A percentile compares a stretch with the other conserved stretches of the same genome.
Evolutionary conservation across 73 alveolate genomes (phyloP).

Genomic region (Uronychia setigera): DNA sequence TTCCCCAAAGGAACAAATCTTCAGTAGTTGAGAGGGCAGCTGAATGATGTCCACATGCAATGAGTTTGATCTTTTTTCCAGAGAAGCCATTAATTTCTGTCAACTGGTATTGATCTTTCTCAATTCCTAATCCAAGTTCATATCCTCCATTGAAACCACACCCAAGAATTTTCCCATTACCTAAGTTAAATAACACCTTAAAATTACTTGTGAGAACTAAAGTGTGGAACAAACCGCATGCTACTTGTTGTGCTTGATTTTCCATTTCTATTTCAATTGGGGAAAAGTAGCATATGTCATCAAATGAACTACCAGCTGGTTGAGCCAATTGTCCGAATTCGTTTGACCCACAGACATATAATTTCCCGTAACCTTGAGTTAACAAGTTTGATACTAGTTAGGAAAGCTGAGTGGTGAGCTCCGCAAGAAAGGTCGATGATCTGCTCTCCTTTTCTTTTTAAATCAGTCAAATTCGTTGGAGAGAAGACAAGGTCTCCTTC

Average conservation of each 20-base stretch:
- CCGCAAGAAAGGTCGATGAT: constrained; percentile 45
- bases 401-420: constrained; percentile 50
- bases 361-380: constrained; percentile 1
- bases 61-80: background rate
- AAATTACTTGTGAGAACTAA: constrained; percentile 12
- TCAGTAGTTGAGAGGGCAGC: constrained; percentile 31
- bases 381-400: background rate
- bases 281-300: background rate
- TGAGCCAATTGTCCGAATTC: constrained; percentile 6
- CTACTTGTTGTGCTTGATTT: background rate
- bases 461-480: constrained; percentile 8
- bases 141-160: background rate
- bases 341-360: constrained; percentile 14
- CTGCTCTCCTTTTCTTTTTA: constrained; percentile 12
- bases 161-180: background rate
- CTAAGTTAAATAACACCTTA: constrained; percentile 4
- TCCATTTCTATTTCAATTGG: background rate
- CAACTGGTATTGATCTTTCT: background rate
- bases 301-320: background rate
- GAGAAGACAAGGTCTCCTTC: background rate
- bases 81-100: background rate
- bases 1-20: constrained; percentile 61
- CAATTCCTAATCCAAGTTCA: background rate
- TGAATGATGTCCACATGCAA: background rate
- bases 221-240: constrained; percentile 14